phyloP scores from a whole-genome alignment of 345 rosid genomes.

The Sapria himalayana region DNA sequence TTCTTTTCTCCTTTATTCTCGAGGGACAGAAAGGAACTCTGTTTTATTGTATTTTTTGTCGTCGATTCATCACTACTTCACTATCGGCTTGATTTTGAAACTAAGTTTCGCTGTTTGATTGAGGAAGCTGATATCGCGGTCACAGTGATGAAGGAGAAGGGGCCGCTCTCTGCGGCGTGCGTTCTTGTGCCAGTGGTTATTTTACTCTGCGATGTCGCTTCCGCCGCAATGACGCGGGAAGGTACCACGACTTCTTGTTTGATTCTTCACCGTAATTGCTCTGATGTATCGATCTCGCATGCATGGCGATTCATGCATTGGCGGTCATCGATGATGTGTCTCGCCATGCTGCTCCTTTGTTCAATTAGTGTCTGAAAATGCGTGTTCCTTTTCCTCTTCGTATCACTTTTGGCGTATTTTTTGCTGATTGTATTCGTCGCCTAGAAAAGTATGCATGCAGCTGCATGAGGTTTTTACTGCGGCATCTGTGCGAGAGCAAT shows the following conservation, averaged over 20 bases:
- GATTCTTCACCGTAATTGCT: too few relatives aligned
- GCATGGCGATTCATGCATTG: too few relatives aligned
- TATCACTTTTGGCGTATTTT: neutral
- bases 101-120: neutral
- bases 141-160: too few relatives aligned
- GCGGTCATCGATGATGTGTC: too few relatives aligned
- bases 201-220: too few relatives aligned
- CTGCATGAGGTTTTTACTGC: neutral
- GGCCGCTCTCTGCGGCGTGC: neutral
- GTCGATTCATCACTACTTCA: neutral
- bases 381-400: neutral
- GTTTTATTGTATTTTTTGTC: constrained; percentile 5
- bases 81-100: too few relatives aligned
- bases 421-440: neutral
- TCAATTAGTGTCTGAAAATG: neutral
- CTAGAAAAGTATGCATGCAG: neutral
- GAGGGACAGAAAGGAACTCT: constrained; percentile 4
- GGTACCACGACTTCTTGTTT: too few relatives aligned
- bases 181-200: neutral
- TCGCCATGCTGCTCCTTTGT: neutral
- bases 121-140: neutral
- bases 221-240: too few relatives aligned
- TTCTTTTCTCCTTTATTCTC: constrained; percentile 1
- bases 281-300: too few relatives aligned
- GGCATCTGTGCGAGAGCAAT: too few relatives aligned